Percentiles rank a stretch among this genome's conserved stretches.
phyloP scores from a whole-genome alignment of 1,139 yeast species.

The Debaryomycetaceae sp. region DNA sequence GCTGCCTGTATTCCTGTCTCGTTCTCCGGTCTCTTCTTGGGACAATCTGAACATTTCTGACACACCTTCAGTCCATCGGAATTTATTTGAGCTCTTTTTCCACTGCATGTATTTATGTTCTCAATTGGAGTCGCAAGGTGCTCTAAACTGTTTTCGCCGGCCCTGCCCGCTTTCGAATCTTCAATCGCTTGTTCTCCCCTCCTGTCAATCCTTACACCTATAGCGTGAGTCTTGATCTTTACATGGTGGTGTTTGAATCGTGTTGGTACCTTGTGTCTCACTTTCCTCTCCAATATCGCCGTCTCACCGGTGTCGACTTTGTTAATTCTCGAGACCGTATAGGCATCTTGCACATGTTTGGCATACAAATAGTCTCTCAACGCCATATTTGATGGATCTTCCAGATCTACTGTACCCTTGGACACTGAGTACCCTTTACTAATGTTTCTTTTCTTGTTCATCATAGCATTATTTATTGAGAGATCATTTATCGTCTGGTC shows the following conservation, averaged over 20 bases:
- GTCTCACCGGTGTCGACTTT: conserved; percentile 11
- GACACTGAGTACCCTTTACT: background rate
- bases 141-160: background rate
- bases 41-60: conserved; percentile 28
- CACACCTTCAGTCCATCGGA: conserved; percentile 10
- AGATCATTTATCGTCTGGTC: background rate
- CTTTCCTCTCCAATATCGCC: background rate
- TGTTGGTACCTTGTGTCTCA: background rate
- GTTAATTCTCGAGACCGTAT: conserved; percentile 20
- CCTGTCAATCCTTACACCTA: background rate
- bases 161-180: background rate
- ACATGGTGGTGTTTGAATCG: background rate
- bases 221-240: background rate
- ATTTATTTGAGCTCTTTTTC: background rate
- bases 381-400: conserved; percentile 24
- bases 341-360: conserved; percentile 29
- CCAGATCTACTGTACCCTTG: background rate
- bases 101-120: background rate
- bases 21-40: conserved; percentile 12
- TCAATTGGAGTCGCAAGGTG: background rate
- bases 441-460: background rate
- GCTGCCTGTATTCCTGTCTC: background rate
- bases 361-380: conserved; percentile 44
- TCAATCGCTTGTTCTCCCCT: background rate
- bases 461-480: background rate